phyloP scores from a whole-genome alignment of 768 basidiomycete genomes.

The Collybia mongolica region DNA sequence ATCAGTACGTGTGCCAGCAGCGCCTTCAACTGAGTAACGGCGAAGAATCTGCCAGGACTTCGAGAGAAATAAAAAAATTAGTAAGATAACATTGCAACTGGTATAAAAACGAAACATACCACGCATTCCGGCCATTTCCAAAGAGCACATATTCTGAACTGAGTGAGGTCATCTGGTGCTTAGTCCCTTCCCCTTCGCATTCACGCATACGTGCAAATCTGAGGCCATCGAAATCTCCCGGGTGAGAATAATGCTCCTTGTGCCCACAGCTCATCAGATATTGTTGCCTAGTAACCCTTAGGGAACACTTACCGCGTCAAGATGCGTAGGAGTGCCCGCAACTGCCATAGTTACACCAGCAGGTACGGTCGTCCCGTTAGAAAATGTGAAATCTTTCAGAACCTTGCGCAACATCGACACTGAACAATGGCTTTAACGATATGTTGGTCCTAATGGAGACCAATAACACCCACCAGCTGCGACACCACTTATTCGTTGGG shows the following conservation, averaged over 20 bases:
- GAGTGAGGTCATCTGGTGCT: neutral
- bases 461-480: constrained; percentile 21
- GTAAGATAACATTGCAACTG: too few species aligned
- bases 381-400: constrained; percentile 22
- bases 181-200: neutral
- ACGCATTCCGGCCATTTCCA: neutral
- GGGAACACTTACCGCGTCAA: constrained; percentile 2
- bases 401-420: constrained; percentile 18
- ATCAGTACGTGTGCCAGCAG: constrained; percentile 19
- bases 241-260: neutral
- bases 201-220: neutral
- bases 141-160: neutral
- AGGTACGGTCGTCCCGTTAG: constrained; percentile 22
- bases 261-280: neutral
- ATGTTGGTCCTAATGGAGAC: too few species aligned
- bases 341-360: constrained; percentile 19
- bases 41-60: constrained; percentile 19
- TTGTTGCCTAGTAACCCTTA: neutral
- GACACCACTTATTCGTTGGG: constrained; percentile 25
- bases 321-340: constrained; percentile 14
- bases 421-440: neutral
- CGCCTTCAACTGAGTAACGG: constrained; percentile 18
- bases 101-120: constrained; percentile 26
- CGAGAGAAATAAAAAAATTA: too few species aligned
- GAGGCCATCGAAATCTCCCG: neutral